phyloP scores from a whole-genome alignment of 1,284 basidiomycete genomes.

The Lentinus polychrous region DNA sequence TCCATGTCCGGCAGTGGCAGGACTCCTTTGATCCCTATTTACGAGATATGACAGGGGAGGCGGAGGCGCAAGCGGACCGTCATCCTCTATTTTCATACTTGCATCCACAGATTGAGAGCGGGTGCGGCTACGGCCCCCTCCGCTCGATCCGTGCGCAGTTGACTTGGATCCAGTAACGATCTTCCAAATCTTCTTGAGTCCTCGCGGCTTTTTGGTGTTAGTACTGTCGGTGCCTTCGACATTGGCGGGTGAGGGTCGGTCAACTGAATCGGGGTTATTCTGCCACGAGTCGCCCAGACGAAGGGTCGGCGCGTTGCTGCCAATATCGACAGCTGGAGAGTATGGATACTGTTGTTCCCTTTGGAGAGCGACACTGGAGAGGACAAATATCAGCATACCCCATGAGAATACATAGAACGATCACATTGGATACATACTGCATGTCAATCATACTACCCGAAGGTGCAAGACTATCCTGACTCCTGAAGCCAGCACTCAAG shows the following conservation, averaged over 20 bases:
- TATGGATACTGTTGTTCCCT: constrained; percentile 42
- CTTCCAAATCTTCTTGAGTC: constrained; percentile 78
- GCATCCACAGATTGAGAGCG: constrained; percentile 33
- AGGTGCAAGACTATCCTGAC: constrained; percentile 69
- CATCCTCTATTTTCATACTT: constrained; percentile 43
- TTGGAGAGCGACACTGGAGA: constrained; percentile 62
- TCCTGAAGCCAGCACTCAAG: constrained; percentile 67
- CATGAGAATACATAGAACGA: constrained; percentile 1
- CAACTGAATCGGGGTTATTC: constrained; percentile 17
- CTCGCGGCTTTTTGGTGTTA: constrained; percentile 72
- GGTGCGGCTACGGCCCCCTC: constrained; percentile 15
- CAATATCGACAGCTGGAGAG: constrained; percentile 34
- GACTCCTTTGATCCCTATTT: constrained; percentile 42
- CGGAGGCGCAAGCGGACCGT: constrained; percentile 73
- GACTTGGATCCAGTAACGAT: constrained; percentile 61
- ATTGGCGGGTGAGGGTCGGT: constrained; percentile 24
- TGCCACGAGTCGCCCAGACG: constrained; percentile 53
- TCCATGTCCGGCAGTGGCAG: neutral
- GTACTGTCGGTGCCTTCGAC: constrained; percentile 17
- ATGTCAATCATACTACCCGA: constrained; percentile 90
- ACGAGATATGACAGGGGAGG: constrained; percentile 83
- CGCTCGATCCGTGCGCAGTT: constrained; percentile 17
- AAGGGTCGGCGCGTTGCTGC: constrained; percentile 31
- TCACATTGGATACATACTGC: constrained; percentile 60
- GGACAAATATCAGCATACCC: constrained; percentile 7